Percentiles rank a stretch among this genome's conserved stretches.
These are phyloP conservation scores for Colletotrichum sp. DNA, from an alignment of 2,329 filamentous ascomycete genomes.

Conservation along the genomic window DNA sequence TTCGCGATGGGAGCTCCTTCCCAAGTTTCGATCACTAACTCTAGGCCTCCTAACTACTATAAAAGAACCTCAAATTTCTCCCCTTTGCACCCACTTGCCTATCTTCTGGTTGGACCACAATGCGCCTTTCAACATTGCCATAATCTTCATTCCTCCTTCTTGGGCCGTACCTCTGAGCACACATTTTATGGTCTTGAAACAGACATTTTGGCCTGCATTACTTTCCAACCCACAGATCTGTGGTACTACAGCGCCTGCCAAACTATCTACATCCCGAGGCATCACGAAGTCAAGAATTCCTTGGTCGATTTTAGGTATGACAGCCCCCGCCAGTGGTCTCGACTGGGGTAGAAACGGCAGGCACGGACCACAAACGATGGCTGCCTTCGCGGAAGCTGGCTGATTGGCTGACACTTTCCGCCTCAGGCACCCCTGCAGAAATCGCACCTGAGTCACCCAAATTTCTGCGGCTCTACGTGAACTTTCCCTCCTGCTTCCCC, in stretches of 20 bases:
- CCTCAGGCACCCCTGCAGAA: slow-evolving; percentile 25
- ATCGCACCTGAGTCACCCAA: slow-evolving; percentile 22
- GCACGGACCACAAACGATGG: slow-evolving; percentile 5
- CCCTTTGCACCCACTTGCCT: neutral
- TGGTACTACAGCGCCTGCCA: neutral
- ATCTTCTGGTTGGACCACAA: neutral
- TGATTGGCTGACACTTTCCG: slow-evolving; percentile 6
- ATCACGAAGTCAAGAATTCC: neutral
- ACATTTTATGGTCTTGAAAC: neutral
- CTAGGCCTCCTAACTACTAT: neutral
- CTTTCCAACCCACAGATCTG: neutral
- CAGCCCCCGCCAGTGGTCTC: neutral
- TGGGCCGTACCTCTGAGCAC: neutral
- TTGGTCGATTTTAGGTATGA: slow-evolving; percentile 12
- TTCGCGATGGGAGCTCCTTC: neutral
- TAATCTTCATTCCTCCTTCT: neutral
- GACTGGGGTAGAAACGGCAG: slow-evolving; percentile 14
- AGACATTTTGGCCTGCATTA: neutral
- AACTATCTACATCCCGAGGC: neutral
- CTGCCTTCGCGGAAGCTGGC: neutral
- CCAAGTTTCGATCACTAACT: neutral
- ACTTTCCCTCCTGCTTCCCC: slow-evolving; percentile 24
- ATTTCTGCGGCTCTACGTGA: slow-evolving; percentile 21
- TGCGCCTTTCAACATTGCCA: neutral
- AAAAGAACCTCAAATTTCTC: neutral